Evolutionary conservation across 108 stramenopile species (phyloP).

Genomic region (Chaetoceros tenuissimus): DNA sequence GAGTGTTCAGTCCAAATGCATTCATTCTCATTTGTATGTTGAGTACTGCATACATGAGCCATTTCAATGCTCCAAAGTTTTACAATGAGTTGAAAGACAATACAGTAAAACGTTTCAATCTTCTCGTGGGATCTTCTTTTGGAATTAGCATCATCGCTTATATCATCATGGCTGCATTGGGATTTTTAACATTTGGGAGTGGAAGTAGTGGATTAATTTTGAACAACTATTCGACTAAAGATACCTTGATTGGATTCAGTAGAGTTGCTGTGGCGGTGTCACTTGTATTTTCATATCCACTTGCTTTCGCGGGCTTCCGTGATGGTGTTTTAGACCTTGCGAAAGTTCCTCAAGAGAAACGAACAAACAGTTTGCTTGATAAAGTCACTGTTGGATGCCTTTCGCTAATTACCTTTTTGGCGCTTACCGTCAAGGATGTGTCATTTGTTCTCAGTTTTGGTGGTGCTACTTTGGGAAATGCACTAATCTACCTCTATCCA

Average conservation of each 20-base stretch:
- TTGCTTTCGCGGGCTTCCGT: slow-evolving; percentile 67
- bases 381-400: slow-evolving; percentile 50
- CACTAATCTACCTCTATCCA: slow-evolving; percentile 84
- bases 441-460: slow-evolving; percentile 87
- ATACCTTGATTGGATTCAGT: slow-evolving; percentile 76
- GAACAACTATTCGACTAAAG: slow-evolving; percentile 89
- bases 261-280: slow-evolving; percentile 88
- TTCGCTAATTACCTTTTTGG: slow-evolving; percentile 49
- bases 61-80: slow-evolving; percentile 91
- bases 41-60: slow-evolving; percentile 89
- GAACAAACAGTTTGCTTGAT: slow-evolving; percentile 41
- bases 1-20: slow-evolving; percentile 65
- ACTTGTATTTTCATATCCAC: slow-evolving; percentile 49
- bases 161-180: slow-evolving; percentile 66
- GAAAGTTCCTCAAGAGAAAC: slow-evolving; percentile 45
- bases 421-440: slow-evolving; percentile 66
- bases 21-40: slow-evolving; percentile 92
- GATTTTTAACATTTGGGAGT: slow-evolving; percentile 90
- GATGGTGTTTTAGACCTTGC: slow-evolving; percentile 81
- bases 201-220: slow-evolving; percentile 83
- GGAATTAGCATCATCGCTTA: slow-evolving; percentile 62
- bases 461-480: slow-evolving; percentile 90
- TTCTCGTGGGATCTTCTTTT: slow-evolving; percentile 75
- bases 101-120: slow-evolving; percentile 76
- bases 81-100: slow-evolving; percentile 90